A percentile compares a stretch with the other conserved stretches of the same genome.
Conservation (phyloP, 345 rosid species). For the Eucalyptus paniculata region DNA sequence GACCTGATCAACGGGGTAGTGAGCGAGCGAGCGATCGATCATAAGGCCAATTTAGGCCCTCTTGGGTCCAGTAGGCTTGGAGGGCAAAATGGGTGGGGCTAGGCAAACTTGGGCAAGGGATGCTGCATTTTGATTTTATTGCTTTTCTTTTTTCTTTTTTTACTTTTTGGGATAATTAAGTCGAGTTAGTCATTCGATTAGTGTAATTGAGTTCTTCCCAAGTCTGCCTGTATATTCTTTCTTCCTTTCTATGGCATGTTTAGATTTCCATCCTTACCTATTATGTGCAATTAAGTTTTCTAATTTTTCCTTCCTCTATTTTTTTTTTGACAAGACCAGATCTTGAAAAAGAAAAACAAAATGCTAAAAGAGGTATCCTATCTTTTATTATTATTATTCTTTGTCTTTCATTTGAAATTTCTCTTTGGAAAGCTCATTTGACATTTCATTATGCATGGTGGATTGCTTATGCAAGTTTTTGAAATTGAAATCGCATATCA, state of each 20-base stretch:
- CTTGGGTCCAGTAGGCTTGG: not conserved
- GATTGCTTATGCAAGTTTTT: not conserved
- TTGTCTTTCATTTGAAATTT: not conserved
- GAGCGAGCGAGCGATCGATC: not conserved
- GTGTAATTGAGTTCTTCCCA: not conserved
- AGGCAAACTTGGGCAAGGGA: not conserved
- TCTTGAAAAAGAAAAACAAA: not conserved
- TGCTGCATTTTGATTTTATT: not conserved
- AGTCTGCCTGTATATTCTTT: not conserved
- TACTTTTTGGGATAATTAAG: not conserved
- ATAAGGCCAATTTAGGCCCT: not conserved
- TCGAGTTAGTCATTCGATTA: not conserved
- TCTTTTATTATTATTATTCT: not conserved
- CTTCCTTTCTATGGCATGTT: not conserved
- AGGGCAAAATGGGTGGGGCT: not conserved
- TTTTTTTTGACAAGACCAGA: not conserved
- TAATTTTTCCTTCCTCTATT: not conserved
- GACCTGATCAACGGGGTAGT: not conserved
- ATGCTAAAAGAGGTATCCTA: not conserved
- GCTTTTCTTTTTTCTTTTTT: not conserved
- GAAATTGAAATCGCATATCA: not conserved
- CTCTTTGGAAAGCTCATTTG: not conserved
- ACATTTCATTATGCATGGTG: not conserved
- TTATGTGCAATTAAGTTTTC: not conserved
- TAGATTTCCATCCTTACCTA: not conserved